Percentiles rank a stretch among this genome's conserved stretches.
Evolutionary conservation across 2,329 filamentous ascomycete species (phyloP).

Genomic region (Tympanopsis confertula): DNA sequence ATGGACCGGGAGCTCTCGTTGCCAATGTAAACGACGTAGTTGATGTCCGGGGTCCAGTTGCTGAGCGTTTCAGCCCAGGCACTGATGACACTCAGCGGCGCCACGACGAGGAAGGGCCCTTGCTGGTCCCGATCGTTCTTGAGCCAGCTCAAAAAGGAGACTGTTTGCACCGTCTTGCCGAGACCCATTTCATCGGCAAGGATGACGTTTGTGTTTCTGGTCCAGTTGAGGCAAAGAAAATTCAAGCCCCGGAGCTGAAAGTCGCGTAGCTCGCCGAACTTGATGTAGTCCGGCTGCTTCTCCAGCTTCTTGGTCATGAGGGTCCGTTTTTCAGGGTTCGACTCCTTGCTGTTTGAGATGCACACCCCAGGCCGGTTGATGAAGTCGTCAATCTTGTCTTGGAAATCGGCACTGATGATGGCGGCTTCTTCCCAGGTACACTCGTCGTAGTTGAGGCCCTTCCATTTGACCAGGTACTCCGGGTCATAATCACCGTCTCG

Average conservation of each 20-base stretch:
- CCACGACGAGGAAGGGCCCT: slow-evolving; percentile 93
- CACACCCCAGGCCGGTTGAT: slow-evolving; percentile 75
- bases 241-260: slow-evolving; percentile 93
- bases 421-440: slow-evolving; percentile 85
- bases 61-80: slow-evolving; percentile 98
- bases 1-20: slow-evolving; percentile 75
- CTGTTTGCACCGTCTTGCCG: slow-evolving; percentile 94
- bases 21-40: slow-evolving; percentile 93
- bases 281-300: slow-evolving; percentile 75
- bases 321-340: slow-evolving; percentile 63
- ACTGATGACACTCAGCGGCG: slow-evolving; percentile 90
- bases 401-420: slow-evolving; percentile 66
- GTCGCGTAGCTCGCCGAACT: slow-evolving; percentile 72
- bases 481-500: slow-evolving; percentile 68
- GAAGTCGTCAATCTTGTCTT: slow-evolving; percentile 84
- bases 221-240: slow-evolving; percentile 94
- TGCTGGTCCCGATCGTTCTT: slow-evolving; percentile 81
- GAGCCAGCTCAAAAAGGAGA: slow-evolving; percentile 93
- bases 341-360: slow-evolving; percentile 67
- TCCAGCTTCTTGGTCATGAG: slow-evolving; percentile 59
- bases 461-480: slow-evolving; percentile 96
- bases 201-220: slow-evolving; percentile 85
- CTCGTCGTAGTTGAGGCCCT: slow-evolving; percentile 80
- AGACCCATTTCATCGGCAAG: slow-evolving; percentile 97
- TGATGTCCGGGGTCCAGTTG: slow-evolving; percentile 86